Percentiles rank a stretch among this genome's conserved stretches.
These are phyloP conservation scores for Potentilla sterilis DNA, from an alignment of 306 rosid genomes.

Conservation along the genomic window DNA sequence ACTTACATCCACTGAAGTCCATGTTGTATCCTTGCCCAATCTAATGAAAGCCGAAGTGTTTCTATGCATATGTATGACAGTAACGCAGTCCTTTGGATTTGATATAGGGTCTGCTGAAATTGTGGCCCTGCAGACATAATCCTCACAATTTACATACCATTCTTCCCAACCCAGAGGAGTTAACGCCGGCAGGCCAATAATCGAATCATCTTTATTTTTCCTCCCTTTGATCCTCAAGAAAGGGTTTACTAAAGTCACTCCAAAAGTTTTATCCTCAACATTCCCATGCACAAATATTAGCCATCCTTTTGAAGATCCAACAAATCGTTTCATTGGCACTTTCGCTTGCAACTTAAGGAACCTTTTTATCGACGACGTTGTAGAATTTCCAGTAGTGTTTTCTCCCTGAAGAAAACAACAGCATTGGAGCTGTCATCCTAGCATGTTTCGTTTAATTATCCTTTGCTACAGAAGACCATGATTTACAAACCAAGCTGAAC, in stretches of 20 bases:
- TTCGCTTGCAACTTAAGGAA: background rate
- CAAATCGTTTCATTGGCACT: too few relatives aligned
- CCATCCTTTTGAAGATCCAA: slow-evolving; percentile 18
- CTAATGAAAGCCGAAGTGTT: background rate
- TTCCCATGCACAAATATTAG: background rate
- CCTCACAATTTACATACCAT: background rate
- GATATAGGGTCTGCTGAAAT: background rate
- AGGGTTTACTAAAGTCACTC: background rate
- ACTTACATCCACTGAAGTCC: background rate
- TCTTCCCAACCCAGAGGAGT: background rate
- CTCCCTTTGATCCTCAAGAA: background rate
- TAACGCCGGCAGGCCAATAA: background rate
- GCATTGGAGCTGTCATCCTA: background rate
- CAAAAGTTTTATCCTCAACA: background rate
- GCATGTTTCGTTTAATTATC: background rate
- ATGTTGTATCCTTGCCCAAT: background rate
- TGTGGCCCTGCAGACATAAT: background rate
- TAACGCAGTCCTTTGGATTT: background rate
- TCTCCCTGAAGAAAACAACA: too few relatives aligned
- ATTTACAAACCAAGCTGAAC: background rate
- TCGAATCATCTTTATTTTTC: background rate
- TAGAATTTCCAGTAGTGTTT: background rate
- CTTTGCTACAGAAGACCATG: background rate
- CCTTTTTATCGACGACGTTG: background rate
- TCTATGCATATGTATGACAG: too few relatives aligned